phyloP scores from a whole-genome alignment of 2,329 filamentous ascomycete species.

The Cladosporium austrohemisphaericum region DNA sequence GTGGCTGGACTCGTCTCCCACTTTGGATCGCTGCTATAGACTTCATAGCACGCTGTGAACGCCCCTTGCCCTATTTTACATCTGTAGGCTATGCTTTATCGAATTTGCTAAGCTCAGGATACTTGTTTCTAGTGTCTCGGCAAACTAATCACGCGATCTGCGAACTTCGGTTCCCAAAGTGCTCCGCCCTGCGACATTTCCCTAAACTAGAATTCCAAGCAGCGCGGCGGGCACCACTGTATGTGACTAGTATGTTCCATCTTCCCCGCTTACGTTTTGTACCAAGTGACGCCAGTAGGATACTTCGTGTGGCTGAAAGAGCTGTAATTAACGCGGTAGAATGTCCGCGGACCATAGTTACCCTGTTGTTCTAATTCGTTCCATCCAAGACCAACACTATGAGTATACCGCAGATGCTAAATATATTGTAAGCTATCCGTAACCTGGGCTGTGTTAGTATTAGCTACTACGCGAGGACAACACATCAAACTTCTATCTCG shows the following conservation, averaged over 20 bases:
- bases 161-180: too few relatives aligned
- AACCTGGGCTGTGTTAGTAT: slow-evolving; percentile 1
- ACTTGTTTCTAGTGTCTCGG: neutral
- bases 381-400: neutral
- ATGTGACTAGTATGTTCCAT: neutral
- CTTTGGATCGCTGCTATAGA: neutral
- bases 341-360: neutral
- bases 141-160: neutral
- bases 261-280: neutral
- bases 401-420: neutral
- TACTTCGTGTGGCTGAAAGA: neutral
- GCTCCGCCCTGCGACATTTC: neutral
- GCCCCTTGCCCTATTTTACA: neutral
- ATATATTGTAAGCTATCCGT: neutral
- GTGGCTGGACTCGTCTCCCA: slow-evolving; percentile 1
- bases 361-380: neutral
- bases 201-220: neutral
- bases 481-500: neutral
- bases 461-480: neutral
- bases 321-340: neutral
- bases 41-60: neutral
- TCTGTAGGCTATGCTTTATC: neutral
- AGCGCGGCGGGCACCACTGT: neutral
- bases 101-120: neutral
- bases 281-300: neutral